phyloP scores from a whole-genome alignment of 345 rosid genomes.

The Citrus reticulata region DNA sequence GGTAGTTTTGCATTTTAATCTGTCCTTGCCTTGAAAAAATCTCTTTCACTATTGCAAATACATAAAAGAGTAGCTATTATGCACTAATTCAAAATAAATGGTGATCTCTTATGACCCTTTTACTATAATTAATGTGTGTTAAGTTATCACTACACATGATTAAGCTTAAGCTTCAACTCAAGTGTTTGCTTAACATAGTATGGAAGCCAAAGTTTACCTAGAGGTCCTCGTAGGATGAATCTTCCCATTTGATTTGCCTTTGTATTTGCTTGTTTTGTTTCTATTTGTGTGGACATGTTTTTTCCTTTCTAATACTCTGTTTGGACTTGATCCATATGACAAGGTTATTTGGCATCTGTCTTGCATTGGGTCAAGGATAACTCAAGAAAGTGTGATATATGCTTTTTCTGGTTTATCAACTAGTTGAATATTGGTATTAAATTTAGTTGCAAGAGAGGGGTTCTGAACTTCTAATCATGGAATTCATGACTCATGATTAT shows the following conservation, averaged over 20 bases:
- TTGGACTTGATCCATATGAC: background rate
- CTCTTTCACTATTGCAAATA: too few species aligned
- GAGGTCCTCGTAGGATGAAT: background rate
- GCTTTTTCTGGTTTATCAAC: background rate
- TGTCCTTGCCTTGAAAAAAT: background rate
- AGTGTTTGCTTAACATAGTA: too few species aligned
- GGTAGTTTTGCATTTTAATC: constrained; percentile 38
- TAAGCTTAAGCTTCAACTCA: too few species aligned
- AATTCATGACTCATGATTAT: background rate
- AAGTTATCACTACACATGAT: background rate
- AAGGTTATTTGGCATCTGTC: background rate
- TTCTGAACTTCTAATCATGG: background rate
- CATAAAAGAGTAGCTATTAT: too few species aligned
- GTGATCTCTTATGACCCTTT: background rate
- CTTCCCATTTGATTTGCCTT: background rate
- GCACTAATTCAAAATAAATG: background rate
- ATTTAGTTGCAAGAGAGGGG: background rate
- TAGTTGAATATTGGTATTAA: background rate
- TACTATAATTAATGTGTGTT: background rate
- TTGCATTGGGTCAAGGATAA: background rate
- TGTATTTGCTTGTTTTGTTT: too few species aligned
- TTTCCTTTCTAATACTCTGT: background rate
- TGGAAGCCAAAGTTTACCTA: too few species aligned
- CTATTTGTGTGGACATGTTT: background rate
- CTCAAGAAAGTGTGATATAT: background rate